Evolutionary conservation across 768 basidiomycete genomes (phyloP), one percentile per base, ranked within the genome.

Genomic region (Multifurca ochricompacta): DNA sequence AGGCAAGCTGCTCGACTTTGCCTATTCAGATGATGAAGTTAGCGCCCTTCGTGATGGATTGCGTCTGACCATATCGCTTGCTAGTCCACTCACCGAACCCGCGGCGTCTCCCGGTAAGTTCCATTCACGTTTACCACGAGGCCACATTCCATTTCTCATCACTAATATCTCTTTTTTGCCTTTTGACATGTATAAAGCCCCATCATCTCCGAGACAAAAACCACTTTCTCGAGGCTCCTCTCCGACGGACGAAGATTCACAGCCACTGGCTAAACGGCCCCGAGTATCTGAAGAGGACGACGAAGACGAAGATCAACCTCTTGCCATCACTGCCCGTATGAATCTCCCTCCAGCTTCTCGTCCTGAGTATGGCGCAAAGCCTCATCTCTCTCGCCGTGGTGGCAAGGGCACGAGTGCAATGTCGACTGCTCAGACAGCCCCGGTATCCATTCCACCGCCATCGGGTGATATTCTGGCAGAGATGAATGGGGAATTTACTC

Each of bases 1-100:
- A 30, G 82, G 81, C 44, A 80, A 80, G 63, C 73, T 94, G 9
- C 73, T 87, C n/a, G 85, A 91, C 69, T 93, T 93, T 62, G 74
- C 77, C 44, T 90, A 90, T 66, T 71, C 71, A 11, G 83, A 91
- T 67, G 80, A 80, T 18, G 81, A 83, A 59, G 81, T 91, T 40
- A 63, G 73, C 25, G 83, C 84, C 16, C 66, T 90, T 53, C 79
- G 84, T 56, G 79, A 80, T 62, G 86, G 87, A 68, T 85, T 91
- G 80, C 70, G 69, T 50, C 66, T 78, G 32, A 75, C 77, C 0
- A 72, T 74, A 18, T 76, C 79, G 13, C 69, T 72, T 48, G 73
- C 77, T 25, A 77, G 78, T 48, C 76, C 79, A 27, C 67, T 72
- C 23, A 71, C 72, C 30, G 71, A 73, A 43, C 61, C 71, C 30